Evolutionary conservation across 441 rosid species (phyloP).

Genomic region (Kokia cookei): DNA sequence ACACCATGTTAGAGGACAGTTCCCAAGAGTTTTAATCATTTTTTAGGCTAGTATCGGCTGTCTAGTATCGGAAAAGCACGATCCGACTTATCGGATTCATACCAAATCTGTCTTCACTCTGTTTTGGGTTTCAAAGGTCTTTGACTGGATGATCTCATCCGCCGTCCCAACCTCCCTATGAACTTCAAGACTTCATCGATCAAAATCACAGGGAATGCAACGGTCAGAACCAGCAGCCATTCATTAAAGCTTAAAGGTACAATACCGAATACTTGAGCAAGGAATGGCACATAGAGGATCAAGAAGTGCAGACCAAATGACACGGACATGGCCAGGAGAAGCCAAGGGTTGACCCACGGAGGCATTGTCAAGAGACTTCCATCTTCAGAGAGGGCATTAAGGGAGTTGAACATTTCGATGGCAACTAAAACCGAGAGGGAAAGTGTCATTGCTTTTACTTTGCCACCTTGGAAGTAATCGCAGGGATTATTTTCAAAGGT

Average conservation of each 20-base stretch:
- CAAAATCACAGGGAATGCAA: conserved; percentile 31
- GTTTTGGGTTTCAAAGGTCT: conserved; percentile 23
- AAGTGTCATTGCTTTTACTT: conserved; percentile 40
- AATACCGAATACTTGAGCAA: conserved; percentile 32
- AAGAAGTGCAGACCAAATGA: conserved; percentile 40
- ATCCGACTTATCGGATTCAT: neutral
- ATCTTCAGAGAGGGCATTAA: conserved; percentile 43
- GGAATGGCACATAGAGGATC: conserved; percentile 40
- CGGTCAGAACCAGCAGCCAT: conserved; percentile 35
- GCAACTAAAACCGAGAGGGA: conserved; percentile 43
- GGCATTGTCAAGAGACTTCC: conserved; percentile 37
- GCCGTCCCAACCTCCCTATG: conserved; percentile 20
- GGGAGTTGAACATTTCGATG: conserved; percentile 46
- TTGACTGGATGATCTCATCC: neutral
- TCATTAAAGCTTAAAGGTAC: conserved; percentile 40
- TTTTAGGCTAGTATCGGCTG: neutral
- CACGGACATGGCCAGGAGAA: conserved; percentile 33
- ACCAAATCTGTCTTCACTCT: conserved; percentile 18
- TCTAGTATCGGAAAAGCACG: neutral
- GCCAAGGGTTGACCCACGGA: conserved; percentile 52
- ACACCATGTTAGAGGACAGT: neutral
- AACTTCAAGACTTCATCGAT: conserved; percentile 35
- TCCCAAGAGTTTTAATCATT: neutral
- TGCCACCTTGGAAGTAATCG: conserved; percentile 36
- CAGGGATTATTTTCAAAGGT: conserved; percentile 26